Evolutionary conservation across 768 basidiomycete genomes (phyloP), one percentile per base, ranked within the genome.

Genomic region (Russula abietina): DNA sequence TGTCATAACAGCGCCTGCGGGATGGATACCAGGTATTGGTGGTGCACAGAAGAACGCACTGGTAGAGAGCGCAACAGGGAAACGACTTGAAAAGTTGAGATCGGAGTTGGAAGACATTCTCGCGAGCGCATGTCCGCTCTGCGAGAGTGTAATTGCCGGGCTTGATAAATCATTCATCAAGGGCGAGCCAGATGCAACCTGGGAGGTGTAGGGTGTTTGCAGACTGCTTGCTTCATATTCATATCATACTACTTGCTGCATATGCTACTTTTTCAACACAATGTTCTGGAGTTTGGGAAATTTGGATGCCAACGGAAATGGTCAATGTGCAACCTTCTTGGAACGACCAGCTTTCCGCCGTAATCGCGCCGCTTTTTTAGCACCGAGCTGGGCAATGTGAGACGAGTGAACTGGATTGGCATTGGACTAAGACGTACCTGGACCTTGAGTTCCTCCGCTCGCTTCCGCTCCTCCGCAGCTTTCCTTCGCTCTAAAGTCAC

Each of bases 101-200:
- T 80, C 80, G 46, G 93, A 98, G 76, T 73, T 99, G 70, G 97
- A 99, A 68, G 90, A 93, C 57, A 72, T 98, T 64, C 77, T 99
- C 45, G 88, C 94, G 19, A 87, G 88, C 67, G 91, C 81, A 62
- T 98, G 97, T 76, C 94, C 95, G 33, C 75, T 98, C 61, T 99
- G 97, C 73, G 97, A 98, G 71, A 87, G 87, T 65, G 89, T 94
- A 19, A 81, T 97, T 50, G 85, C 80, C 5, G 88, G 89, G 6
- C 74, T 98, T 68, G 95, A 98, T 72, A 88, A 85, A 72, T 86
- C 92, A 14, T 98, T 98, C 69, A 83, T 90, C 54, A 79, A 81
- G 67, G 93, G 86, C 33, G 92, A 94, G 74, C 78, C 81, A 46
- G 89, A 92, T 73, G 78, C 79, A 58, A 89, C 86, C 58, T 93